Percentiles rank a stretch among this genome's conserved stretches.
Conservation (phyloP, 169 alveolate genomes). For the Babesia ovata region DNA sequence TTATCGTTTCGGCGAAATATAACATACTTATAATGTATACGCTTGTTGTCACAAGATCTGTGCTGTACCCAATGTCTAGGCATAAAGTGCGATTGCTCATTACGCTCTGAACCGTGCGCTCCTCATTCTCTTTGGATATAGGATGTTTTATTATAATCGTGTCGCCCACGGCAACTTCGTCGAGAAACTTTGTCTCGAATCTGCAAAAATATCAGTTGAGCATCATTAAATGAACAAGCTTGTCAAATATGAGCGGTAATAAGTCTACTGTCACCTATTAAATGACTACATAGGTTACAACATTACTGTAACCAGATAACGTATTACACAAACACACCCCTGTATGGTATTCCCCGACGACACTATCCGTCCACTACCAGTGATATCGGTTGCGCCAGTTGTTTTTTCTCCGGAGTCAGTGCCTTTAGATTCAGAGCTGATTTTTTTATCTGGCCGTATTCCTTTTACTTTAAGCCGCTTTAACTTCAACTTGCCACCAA, state of each 20-base stretch:
- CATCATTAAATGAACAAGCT: neutral
- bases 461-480: slow-evolving; percentile 55
- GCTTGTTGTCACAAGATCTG: slow-evolving; percentile 74
- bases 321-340: slow-evolving; percentile 40
- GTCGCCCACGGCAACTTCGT: slow-evolving; percentile 69
- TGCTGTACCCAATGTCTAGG: slow-evolving; percentile 70
- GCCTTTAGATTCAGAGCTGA: slow-evolving; percentile 3
- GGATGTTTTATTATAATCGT: slow-evolving; percentile 70
- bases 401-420: neutral
- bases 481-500: slow-evolving; percentile 64
- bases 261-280: too few species aligned
- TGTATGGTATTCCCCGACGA: slow-evolving; percentile 76
- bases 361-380: slow-evolving; percentile 76
- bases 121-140: slow-evolving; percentile 64
- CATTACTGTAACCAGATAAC: neutral
- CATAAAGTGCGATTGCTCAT: slow-evolving; percentile 71
- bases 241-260: too few species aligned
- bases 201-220: slow-evolving; percentile 1
- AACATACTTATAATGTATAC: slow-evolving; percentile 45
- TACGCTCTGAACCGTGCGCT: slow-evolving; percentile 58
- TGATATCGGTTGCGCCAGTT: neutral
- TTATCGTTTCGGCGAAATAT: neutral
- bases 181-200: slow-evolving; percentile 73
- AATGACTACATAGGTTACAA: too few species aligned
- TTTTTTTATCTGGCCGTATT: neutral